Conservation (phyloP, 805 yeast genomes). For the Saccharomycopsis capsularis region DNA sequence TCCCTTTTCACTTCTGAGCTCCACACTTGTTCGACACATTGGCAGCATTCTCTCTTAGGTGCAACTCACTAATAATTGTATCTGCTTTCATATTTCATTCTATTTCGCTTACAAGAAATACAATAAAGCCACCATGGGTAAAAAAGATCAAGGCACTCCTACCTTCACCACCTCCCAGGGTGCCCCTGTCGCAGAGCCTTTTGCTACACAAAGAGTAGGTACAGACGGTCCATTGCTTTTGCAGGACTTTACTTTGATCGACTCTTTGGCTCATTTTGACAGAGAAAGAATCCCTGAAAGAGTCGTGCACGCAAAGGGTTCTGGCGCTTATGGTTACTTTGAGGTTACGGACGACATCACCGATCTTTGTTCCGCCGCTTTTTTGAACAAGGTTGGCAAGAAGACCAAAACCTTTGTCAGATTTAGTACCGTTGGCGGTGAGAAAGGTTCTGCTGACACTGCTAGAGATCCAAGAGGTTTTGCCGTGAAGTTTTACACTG, state of each 20-base stretch:
- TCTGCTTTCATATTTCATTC: neutral
- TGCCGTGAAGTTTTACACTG: conserved; percentile 57
- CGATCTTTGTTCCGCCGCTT: conserved; percentile 62
- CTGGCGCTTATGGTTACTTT: conserved; percentile 83
- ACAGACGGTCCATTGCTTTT: conserved; percentile 71
- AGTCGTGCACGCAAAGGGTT: conserved; percentile 91
- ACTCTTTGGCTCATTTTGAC: conserved; percentile 79
- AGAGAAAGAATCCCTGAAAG: conserved; percentile 88
- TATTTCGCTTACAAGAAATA: neutral
- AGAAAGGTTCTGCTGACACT: conserved; percentile 57
- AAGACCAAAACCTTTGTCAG: conserved; percentile 66
- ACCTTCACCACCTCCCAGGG: conserved; percentile 62
- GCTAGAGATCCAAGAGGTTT: conserved; percentile 69
- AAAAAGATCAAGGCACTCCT: neutral
- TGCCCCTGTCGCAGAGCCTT: conserved; percentile 67
- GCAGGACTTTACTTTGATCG: conserved; percentile 77
- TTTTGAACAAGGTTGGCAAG: conserved; percentile 70
- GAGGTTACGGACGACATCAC: conserved; percentile 83
- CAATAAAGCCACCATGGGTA: neutral
- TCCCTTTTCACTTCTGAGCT: too few species aligned
- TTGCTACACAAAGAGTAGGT: conserved; percentile 70
- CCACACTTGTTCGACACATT: too few species aligned
- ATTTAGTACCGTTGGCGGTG: conserved; percentile 68
- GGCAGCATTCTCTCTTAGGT: too few species aligned
- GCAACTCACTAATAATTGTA: too few species aligned